These are phyloP conservation scores for Eruca vesicaria DNA, from an alignment of 441 rosid species.

Conservation along the genomic window DNA sequence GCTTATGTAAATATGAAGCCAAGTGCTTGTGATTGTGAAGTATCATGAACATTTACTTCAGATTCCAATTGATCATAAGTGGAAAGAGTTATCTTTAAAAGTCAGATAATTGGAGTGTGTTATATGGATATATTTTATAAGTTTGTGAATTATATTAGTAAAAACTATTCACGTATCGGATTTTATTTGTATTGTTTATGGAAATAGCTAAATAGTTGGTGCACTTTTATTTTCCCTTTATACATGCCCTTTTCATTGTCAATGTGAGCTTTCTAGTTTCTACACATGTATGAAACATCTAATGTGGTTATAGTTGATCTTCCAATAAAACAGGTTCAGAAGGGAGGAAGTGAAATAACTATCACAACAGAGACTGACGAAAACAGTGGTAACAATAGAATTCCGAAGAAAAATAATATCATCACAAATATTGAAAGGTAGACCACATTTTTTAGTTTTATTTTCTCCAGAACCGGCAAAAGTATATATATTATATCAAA, in stretches of 20 bases:
- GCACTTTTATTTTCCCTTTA: not conserved
- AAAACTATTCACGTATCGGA: not conserved
- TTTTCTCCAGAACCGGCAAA: not conserved
- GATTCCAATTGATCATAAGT: not conserved
- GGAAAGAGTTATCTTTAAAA: not conserved
- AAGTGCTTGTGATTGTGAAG: not conserved
- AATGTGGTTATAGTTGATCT: not conserved
- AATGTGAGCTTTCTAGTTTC: not conserved
- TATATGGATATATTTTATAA: not conserved
- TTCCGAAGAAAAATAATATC: constrained; percentile 44
- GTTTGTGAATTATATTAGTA: not conserved
- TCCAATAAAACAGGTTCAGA: constrained; percentile 41
- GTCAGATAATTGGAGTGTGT: not conserved
- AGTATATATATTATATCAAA: not conserved
- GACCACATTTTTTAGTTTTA: not conserved
- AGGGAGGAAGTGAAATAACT: constrained; percentile 58
- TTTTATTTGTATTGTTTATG: not conserved
- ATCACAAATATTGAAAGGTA: constrained; percentile 75
- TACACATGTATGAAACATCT: not conserved
- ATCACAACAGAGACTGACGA: constrained; percentile 38
- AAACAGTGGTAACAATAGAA: constrained; percentile 28
- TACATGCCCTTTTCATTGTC: not conserved
- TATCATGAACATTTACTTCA: not conserved
- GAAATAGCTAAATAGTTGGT: not conserved
- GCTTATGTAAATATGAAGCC: not conserved